phyloP scores from a whole-genome alignment of 2,329 filamentous ascomycete species.

The Neofusicoccum laricinum region DNA sequence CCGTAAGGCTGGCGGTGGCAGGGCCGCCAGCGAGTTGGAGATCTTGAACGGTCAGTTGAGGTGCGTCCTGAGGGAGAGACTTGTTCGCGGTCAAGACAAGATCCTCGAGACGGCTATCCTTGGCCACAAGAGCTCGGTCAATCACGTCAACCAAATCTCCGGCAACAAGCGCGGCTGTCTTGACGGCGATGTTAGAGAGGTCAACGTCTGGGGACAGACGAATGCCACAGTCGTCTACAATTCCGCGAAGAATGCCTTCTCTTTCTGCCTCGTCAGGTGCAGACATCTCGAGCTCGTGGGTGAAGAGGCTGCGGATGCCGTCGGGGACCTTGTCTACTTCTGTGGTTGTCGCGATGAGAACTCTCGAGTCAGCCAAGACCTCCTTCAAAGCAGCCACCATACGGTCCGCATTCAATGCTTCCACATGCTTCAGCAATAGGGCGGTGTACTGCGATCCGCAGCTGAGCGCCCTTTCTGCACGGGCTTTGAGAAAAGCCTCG shows the following conservation, averaged over 20 bases:
- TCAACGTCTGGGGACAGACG: slow-evolving; percentile 81
- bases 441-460: slow-evolving; percentile 83
- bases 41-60: slow-evolving; percentile 63
- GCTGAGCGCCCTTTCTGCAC: slow-evolving; percentile 82
- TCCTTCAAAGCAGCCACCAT: slow-evolving; percentile 84
- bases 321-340: slow-evolving; percentile 94
- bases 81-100: slow-evolving; percentile 55
- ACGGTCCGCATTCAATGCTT: slow-evolving; percentile 85
- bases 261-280: slow-evolving; percentile 91
- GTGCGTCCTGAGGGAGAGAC: slow-evolving; percentile 38
- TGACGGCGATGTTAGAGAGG: slow-evolving; percentile 79
- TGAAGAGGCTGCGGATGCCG: slow-evolving; percentile 84
- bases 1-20: slow-evolving; percentile 72
- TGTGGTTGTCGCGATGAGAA: slow-evolving; percentile 89
- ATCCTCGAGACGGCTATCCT: slow-evolving; percentile 69
- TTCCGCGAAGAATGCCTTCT: slow-evolving; percentile 78
- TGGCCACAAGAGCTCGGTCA: slow-evolving; percentile 79
- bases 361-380: slow-evolving; percentile 72
- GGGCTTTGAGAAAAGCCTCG: slow-evolving; percentile 81
- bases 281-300: slow-evolving; percentile 89
- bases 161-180: slow-evolving; percentile 92
- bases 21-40: slow-evolving; percentile 85
- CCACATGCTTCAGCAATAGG: slow-evolving; percentile 83
- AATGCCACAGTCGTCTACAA: slow-evolving; percentile 73
- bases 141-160: slow-evolving; percentile 94